Evolutionary conservation across 2,329 filamentous ascomycete species (phyloP), one percentile per base, ranked within the genome.

Genomic region (Arthrobotrys entomopaga): DNA sequence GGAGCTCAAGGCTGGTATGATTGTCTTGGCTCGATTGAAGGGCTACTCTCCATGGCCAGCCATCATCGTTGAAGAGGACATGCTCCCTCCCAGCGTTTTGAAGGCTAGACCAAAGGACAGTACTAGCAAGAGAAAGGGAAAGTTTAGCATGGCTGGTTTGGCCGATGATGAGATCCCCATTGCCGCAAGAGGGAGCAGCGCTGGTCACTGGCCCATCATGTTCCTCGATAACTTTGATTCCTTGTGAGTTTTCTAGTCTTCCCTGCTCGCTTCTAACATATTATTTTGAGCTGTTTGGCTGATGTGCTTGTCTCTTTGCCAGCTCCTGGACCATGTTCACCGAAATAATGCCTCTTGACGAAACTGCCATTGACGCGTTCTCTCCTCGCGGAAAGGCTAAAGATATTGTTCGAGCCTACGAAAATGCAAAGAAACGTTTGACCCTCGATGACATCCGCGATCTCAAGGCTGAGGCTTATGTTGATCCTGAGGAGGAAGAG

Each of bases 21-120:
- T 93, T 82, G 98, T 91, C 83, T 89, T 96, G 80, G 92, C 96
- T 77, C 91, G 93, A 82, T 89, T 99, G 82, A 97, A 96, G 85
- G 95, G 94, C 73, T 96, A 92, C 82, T 92, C 95, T 34, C 90
- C 92, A 43, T 99, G 95, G 95, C 95, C 95, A 15, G 90, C 92
- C 64, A 91, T 99, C 80, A 88, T 99, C 78, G 95, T 92, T 81
- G 93, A 97, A 80, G 94, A 99, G 82, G 89, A 90, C 76, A 98
- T 99, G 90, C 88, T 99, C 19, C 94, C 95, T 1, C 85, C 89
- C 69, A 88, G 86, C 13, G 86, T 99, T 22, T 83, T 96, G 64
- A 90, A 86, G 79, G 87, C 87, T 52, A 90, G 95, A 75, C 95
- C 77, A 8, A 76, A 73, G 22, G 76, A 58, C 34, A 78, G 77